Evolutionary conservation across 768 basidiomycete genomes (phyloP), one percentile per base, ranked within the genome.

Genomic region (Galerina sulciceps): DNA sequence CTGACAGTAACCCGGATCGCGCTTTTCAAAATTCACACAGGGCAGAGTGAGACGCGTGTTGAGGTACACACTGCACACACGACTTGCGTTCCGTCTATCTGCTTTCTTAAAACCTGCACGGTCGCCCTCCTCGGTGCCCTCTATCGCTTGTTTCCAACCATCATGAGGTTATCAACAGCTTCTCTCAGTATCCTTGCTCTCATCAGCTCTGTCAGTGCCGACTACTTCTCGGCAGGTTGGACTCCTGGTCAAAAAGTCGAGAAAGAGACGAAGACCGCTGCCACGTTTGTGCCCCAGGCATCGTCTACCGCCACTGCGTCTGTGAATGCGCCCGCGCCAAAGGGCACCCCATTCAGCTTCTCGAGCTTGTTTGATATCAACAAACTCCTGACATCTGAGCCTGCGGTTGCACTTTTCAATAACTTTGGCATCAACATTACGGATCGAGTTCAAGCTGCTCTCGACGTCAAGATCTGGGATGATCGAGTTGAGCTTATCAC

Each of bases 211-310:
- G 77, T 72, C 43, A 73, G 74, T 50, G 90, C 89, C 11, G 86
- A 90, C 62, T 93, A 92, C 72, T 88, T 93, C 73, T 92, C 91
- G 3, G 76, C 77, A 34, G 93, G 92, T n/a, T 94, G 92, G 92
- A 67, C 76, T 26, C 92, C 92, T 2, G 91, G 90, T 26, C 87
- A 93, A 67, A 76, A 84, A 0, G 77, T 77, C 3, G 69, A 75
- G 4, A 62, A 68, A 6, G 60, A 65, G 6, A 68, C 62, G 10
- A 38, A 42, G 6, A 43, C 65, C 5, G 63, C 69, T 6, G 69
- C 65, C 15, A 58, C 66, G 37, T 66, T 63, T 35, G 65, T 55
- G 34, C 61, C 62, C 38, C 55, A 64, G 40, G 49, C 67, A 31
- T 44, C 61, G 23, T 52, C 61, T 34, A 58, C 66, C 8, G 55